Base-by-base conservation (phyloP, 768 basidiomycete species). In the Termitomyces sp. region DNA sequence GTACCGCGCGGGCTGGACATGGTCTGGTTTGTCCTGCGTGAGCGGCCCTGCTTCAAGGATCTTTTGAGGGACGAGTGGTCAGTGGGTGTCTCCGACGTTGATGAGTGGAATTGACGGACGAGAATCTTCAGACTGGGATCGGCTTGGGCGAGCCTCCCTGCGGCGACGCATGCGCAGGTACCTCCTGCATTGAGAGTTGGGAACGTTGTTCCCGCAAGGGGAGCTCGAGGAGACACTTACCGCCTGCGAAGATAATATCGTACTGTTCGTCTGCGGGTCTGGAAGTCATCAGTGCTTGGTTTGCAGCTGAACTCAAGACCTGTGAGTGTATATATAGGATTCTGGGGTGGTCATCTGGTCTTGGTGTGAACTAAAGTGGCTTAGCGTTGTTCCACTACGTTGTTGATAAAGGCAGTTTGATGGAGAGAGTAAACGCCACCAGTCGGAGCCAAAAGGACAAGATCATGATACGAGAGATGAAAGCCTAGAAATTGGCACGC, bases 1-100 rank as follows among this genome's bases (percentile, higher is more conserved):
- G 64, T 67, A 84, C 24, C 77, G 76, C 1, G 73, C 84, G 0
- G 86, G 85, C 48, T 85, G 85, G 5, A 72, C 68, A 64, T 87
- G 82, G 1, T 62, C 60, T 6, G 70, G 73, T 5, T 79, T 37
- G 36, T 84, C 74, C 28, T 72, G 67, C 0, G 81, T 80, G 51
- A 81, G 75, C 1, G 76, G 74, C 0, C 86, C 87, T 13, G 79
- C 76, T 69, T 88, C 87, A 18, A 88, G 64, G 42, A 87, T 65
- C 78, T 78, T 47, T n/a, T 15, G 22, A 16, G 20, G 3, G 2
- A 15, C 0, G 3, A 2, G 5, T 4, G 22, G n/a, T 53, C 26
- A 54, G 20, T 13, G 24, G 7, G 15, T 20, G 16, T 24, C 33
- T 44, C n/a, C 13, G 18, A 22, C 15, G n/a, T 49, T 10, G 6